Percentiles rank a stretch among this genome's conserved stretches.
Evolutionary conservation across 1,284 basidiomycete species (phyloP).

Genomic region (Naganishia sp.): DNA sequence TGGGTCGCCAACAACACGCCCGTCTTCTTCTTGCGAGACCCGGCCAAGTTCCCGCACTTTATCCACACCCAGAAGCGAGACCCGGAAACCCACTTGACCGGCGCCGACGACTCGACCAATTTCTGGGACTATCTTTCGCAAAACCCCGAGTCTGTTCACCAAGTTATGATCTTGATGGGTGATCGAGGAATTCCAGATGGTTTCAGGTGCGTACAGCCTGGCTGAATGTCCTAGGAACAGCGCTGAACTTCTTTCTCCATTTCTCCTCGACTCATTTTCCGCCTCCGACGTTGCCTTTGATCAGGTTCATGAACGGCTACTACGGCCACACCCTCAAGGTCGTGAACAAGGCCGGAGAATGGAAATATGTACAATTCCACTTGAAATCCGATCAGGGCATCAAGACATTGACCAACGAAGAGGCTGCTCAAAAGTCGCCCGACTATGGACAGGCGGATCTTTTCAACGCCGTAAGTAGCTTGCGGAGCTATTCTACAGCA

Average conservation of each 20-base stretch:
- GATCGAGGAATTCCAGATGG: slow-evolving; percentile 84
- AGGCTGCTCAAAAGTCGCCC: slow-evolving; percentile 61
- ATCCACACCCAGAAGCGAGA: slow-evolving; percentile 94
- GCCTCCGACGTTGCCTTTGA: slow-evolving; percentile 56
- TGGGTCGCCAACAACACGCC: slow-evolving; percentile 92
- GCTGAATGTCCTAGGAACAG: no score
- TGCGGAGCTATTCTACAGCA: background rate
- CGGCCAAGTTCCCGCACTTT: slow-evolving; percentile 70
- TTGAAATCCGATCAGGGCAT: slow-evolving; percentile 71
- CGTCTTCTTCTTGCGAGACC: slow-evolving; percentile 82
- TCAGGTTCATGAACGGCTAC: slow-evolving; percentile 82
- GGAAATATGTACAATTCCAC: slow-evolving; percentile 82
- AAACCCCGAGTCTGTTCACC: slow-evolving; percentile 89
- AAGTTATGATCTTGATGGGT: slow-evolving; percentile 67
- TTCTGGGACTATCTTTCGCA: slow-evolving; percentile 84
- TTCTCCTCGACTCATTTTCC: background rate
- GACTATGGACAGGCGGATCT: slow-evolving; percentile 77
- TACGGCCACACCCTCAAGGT: slow-evolving; percentile 91
- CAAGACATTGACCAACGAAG: slow-evolving; percentile 59
- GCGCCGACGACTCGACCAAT: slow-evolving; percentile 55
- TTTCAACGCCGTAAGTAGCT: slow-evolving; percentile 52
- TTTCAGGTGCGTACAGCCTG: background rate
- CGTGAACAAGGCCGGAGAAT: slow-evolving; percentile 76
- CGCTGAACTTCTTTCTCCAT: slow-evolving; percentile 24
- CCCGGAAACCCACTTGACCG: slow-evolving; percentile 83